Evolutionary conservation across 139 green algal genomes (phyloP), one percentile per base, ranked within the genome.

Genomic region (Zygnema cylindricum): DNA sequence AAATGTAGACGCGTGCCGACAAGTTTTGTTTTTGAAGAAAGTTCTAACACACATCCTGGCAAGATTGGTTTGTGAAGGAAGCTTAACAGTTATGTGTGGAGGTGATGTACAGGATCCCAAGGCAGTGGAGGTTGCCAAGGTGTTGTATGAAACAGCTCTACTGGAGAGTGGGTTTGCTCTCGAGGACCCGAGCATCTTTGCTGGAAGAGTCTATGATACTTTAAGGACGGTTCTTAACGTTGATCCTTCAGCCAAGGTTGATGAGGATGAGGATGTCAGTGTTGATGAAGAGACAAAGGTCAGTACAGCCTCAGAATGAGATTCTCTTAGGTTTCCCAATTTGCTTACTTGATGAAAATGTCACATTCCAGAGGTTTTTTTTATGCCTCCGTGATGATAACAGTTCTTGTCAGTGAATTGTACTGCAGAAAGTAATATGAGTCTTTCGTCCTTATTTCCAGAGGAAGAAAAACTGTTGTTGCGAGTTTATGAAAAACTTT

Each of bases 61-160:
- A n/a, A n/a, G n/a, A n/a, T n/a, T n/a, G n/a, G n/a, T n/a, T n/a
- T n/a, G n/a, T n/a, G n/a, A n/a, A n/a, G n/a, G n/a, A n/a, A n/a
- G n/a, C n/a, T n/a, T n/a, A n/a, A n/a, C n/a, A n/a, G n/a, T n/a
- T n/a, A n/a, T n/a, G n/a, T n/a, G 49, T 63, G 49, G 7, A 63
- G 16, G 7, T 16, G 7, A 16, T 63, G 7, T 71, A 55, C 85
- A 90, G 85, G 86, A 91, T 69, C 39, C 43, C 33, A 84, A 23
- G 0, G 86, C 86, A 3, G 38, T 33, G 86, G 49, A 69, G 16
- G 36, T 63, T 43, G 97, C 95, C 22, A 89, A 83, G n/a, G 84
- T 99, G 69, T 92, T 99, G 88, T 99, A 95, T 79, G 96, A 99
- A 82, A 95, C 95, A 0, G 95, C 96, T 1, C 92, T 99, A 78